Evolutionary conservation across 331 rosid genomes (phyloP), one percentile per base, ranked within the genome.

Genomic region (Phaseolus coccineus): DNA sequence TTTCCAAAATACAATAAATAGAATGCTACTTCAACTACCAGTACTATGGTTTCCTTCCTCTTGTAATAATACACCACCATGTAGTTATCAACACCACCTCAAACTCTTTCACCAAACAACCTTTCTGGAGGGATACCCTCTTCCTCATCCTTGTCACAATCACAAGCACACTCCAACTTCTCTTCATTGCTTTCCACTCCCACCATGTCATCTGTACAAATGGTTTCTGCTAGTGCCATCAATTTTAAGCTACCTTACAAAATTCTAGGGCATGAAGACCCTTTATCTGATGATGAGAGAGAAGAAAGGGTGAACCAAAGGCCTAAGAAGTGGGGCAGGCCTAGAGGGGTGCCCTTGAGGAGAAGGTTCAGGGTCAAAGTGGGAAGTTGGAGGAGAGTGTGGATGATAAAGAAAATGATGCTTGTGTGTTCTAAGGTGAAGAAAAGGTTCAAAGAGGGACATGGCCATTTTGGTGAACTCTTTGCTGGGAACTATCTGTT

Each of bases 11-110:
- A 65, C 51, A 37, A 65, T 37, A 65, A 65, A 65, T 39, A 65
- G 51, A 39, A 37, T 65, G 51, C 71, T 65, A 65, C 71, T 65
- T 37, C 71, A 65, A 65, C 71, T n/a, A 65, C 51, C 71, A 1
- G 28, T 28, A 6, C 50, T 64, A 37, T 4, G 1, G 65, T 51
- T n/a, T 72, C 8, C 37, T 5, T 72, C 8, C 37, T 5, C 22
- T 4, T 71, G 76, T n/a, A 52, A 50, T 28, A 48, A 69, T 1
- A 6, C 47, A 15, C 51, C 30, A 15, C 30, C 61, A 50, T 64
- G 50, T 33, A 63, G 42, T 33, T 52, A 31, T 24, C 76, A 71
- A 31, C 31, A 13, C n/a, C 30, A 24, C 22, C 42, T 28, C 31
- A 28, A 28, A 12, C 46, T 50, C 47, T 48, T 50, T 5, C 19